Evolutionary conservation across 1,284 basidiomycete species (phyloP).

Genomic region (Cystobasidiaceae sp.): DNA sequence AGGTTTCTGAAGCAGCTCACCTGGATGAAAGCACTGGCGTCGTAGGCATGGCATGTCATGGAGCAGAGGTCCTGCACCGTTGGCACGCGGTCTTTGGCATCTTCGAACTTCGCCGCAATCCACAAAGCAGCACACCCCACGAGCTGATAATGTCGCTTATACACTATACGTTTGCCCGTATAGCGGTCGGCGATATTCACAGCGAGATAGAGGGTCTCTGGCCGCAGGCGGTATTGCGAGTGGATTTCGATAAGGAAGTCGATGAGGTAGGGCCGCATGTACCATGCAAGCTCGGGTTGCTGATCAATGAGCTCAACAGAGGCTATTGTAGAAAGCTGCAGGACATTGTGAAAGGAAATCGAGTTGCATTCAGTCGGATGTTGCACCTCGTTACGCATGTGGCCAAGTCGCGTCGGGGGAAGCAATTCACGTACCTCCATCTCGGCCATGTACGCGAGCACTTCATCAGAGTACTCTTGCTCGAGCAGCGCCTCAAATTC

Average conservation of each 20-base stretch:
- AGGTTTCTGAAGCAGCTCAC: neutral
- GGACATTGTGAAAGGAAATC: neutral
- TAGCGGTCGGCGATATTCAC: conserved; percentile 99
- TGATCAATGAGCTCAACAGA: conserved; percentile 94
- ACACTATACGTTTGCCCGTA: conserved; percentile 95
- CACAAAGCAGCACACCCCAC: conserved; percentile 94
- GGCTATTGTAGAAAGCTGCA: conserved; percentile 65
- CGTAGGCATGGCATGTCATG: conserved; percentile 56
- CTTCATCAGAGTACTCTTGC: conserved; percentile 92
- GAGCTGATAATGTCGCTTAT: conserved; percentile 98
- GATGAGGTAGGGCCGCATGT: conserved; percentile 96
- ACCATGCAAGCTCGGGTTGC: conserved; percentile 65
- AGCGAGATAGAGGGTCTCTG: conserved; percentile 96
- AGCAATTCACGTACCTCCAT: conserved; percentile 76
- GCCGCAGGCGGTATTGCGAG: conserved; percentile 90
- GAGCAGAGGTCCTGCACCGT: conserved; percentile 87
- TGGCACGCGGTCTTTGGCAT: conserved; percentile 96
- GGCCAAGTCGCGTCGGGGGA: neutral
- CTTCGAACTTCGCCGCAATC: conserved; percentile 98
- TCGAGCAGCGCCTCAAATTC: conserved; percentile 57
- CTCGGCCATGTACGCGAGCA: conserved; percentile 85
- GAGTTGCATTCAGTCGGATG: neutral
- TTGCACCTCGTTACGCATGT: neutral
- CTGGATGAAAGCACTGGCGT: conserved; percentile 43
- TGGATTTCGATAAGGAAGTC: conserved; percentile 99